Evolutionary conservation across 768 basidiomycete species (phyloP).

Genomic region (Amanita inopinata): DNA sequence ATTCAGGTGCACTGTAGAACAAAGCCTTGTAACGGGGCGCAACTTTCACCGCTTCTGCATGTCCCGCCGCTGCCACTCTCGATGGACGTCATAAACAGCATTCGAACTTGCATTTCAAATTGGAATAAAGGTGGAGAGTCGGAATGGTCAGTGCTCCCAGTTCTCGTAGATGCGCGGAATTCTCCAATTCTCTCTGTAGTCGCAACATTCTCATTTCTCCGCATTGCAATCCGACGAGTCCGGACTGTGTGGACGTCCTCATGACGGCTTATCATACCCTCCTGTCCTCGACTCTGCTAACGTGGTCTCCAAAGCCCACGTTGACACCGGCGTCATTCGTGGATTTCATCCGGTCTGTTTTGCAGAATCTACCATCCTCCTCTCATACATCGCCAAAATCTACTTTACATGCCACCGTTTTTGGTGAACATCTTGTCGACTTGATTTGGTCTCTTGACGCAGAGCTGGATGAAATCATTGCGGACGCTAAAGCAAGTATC

Average conservation of each 20-base stretch:
- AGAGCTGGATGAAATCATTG: conserved; percentile 60
- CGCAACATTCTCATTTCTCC: conserved; percentile 49
- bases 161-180: conserved; percentile 11
- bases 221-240: conserved; percentile 50
- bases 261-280: conserved; percentile 64
- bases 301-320: conserved; percentile 40
- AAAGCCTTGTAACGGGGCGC: conserved; percentile 6
- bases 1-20: conserved; percentile 13
- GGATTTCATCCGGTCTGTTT: conserved; percentile 54
- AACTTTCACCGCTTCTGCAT: conserved; percentile 8
- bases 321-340: conserved; percentile 44
- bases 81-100: conserved; percentile 55
- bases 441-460: conserved; percentile 75
- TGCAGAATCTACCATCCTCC: conserved; percentile 58
- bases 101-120: conserved; percentile 36
- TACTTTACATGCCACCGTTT: conserved; percentile 31
- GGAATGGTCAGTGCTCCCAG: conserved; percentile 47
- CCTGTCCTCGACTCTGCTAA: conserved; percentile 44
- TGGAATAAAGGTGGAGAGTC: conserved; percentile 55
- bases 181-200: conserved; percentile 27
- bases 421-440: conserved; percentile 70
- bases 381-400: conserved; percentile 47
- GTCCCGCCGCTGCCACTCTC: conserved; percentile 4
- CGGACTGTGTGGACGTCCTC: conserved; percentile 43
- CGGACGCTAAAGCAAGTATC: conserved; percentile 40